A percentile compares a stretch with the other conserved stretches of the same genome.
These are phyloP conservation scores for Starmerella lactis-condensi DNA, from an alignment of 805 yeast genomes.

Conservation along the genomic window DNA sequence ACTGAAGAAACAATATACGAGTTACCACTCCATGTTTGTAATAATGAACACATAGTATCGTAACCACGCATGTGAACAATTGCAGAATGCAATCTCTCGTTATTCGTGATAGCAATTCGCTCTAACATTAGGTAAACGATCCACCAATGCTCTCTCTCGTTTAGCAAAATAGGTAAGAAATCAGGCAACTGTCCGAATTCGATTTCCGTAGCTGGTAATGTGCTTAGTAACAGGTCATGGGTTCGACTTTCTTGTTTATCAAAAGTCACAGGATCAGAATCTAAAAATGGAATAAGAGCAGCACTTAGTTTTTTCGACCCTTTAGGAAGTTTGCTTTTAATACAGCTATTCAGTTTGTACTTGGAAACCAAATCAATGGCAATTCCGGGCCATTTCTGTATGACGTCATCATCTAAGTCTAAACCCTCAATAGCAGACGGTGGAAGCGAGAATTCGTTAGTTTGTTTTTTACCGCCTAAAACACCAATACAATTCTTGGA, in stretches of 20 bases:
- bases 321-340: conserved; percentile 24
- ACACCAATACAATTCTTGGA: conserved; percentile 81
- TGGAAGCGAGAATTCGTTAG: conserved; percentile 77
- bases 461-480: conserved; percentile 93
- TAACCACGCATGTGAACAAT: conserved; percentile 75
- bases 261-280: background rate
- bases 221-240: conserved; percentile 8
- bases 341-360: too few relatives aligned
- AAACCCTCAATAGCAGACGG: conserved; percentile 70
- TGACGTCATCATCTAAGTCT: conserved; percentile 50
- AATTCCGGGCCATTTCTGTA: conserved; percentile 28
- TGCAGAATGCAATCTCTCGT: conserved; percentile 33
- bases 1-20: conserved; percentile 30
- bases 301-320: conserved; percentile 25
- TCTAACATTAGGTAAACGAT: conserved; percentile 49
- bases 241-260: background rate
- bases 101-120: conserved; percentile 40
- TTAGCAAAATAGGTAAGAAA: conserved; percentile 66
- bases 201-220: conserved; percentile 36
- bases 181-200: conserved; percentile 46
- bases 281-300: conserved; percentile 27
- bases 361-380: too few relatives aligned
- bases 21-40: conserved; percentile 28
- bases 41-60: conserved; percentile 47
- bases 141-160: conserved; percentile 26